These are phyloP conservation scores for Protea cynaroides DNA, from an alignment of 164 flowering plant genomes.

Conservation along the genomic window DNA sequence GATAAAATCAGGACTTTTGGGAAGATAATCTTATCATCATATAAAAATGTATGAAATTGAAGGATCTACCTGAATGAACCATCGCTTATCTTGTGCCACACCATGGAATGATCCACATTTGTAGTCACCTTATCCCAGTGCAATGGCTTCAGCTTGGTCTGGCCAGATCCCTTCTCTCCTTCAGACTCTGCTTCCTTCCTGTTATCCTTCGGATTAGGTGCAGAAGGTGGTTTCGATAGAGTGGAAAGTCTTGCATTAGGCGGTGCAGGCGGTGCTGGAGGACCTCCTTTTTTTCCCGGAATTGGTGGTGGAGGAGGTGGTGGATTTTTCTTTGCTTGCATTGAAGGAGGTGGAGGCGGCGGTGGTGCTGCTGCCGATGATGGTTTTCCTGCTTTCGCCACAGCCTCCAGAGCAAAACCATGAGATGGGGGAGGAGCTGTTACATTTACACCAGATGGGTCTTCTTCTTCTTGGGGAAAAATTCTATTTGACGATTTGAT, in stretches of 20 bases:
- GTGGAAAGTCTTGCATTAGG: too few relatives aligned
- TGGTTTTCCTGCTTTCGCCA: slow-evolving; percentile 8
- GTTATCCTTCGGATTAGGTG: slow-evolving; percentile 23
- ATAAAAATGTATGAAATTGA: neutral
- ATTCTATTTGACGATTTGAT: slow-evolving; percentile 6
- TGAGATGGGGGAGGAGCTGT: neutral
- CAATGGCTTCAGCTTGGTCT: slow-evolving; percentile 67
- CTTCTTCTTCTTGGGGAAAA: neutral
- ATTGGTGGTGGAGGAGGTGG: slow-evolving; percentile 39
- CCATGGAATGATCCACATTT: slow-evolving; percentile 73
- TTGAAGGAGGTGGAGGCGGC: slow-evolving; percentile 17
- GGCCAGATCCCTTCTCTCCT: slow-evolving; percentile 13
- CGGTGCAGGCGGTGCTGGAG: slow-evolving; percentile 6
- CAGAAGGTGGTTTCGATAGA: slow-evolving; percentile 34
- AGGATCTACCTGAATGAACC: slow-evolving; percentile 78
- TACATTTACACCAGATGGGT: neutral
- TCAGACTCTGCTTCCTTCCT: slow-evolving; percentile 17
- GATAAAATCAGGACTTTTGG: neutral
- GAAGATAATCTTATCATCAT: neutral
- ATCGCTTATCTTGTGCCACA: slow-evolving; percentile 64
- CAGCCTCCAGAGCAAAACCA: neutral
- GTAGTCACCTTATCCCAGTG: slow-evolving; percentile 86
- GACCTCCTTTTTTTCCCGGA: slow-evolving; percentile 15
- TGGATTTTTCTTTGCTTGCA: slow-evolving; percentile 11
- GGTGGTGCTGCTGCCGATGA: slow-evolving; percentile 7